Conservation (phyloP, 371 early-diverging fungal species). For the Mucor irregularis region DNA sequence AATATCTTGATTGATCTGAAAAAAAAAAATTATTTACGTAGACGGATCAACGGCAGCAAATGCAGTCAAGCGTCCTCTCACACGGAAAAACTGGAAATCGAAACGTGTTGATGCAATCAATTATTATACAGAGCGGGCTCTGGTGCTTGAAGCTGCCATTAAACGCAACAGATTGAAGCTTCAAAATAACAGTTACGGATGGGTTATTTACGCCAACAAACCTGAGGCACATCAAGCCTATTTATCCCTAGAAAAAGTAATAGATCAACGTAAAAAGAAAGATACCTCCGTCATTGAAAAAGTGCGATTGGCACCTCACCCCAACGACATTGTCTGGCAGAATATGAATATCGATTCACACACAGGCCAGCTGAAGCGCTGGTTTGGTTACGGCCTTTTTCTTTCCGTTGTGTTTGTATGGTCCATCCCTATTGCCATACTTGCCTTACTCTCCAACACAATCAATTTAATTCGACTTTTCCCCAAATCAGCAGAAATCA, state of each 20-base stretch:
- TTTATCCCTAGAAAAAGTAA: constrained; percentile 1
- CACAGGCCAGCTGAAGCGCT: constrained; percentile 47
- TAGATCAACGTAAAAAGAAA: neutral
- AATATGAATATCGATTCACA: constrained; percentile 62
- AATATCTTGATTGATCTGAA: no score
- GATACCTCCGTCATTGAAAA: neutral
- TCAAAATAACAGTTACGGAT: constrained; percentile 63
- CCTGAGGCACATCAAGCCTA: constrained; percentile 53
- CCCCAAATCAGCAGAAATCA: constrained; percentile 41
- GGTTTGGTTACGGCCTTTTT: constrained; percentile 58
- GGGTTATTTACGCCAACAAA: constrained; percentile 60
- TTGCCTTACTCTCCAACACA: constrained; percentile 59
- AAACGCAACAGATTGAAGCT: constrained; percentile 49
- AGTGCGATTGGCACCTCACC: constrained; percentile 62
- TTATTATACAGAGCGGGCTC: constrained; percentile 62
- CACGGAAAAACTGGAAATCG: constrained; percentile 21
- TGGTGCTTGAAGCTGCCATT: constrained; percentile 62
- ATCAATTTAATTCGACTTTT: constrained; percentile 55
- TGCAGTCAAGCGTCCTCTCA: neutral
- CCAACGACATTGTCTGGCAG: constrained; percentile 78
- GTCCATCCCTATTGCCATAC: constrained; percentile 58
- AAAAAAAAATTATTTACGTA: neutral
- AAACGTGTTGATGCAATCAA: constrained; percentile 73
- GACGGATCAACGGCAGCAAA: neutral
- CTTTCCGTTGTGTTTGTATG: constrained; percentile 59